A percentile compares a stretch with the other conserved stretches of the same genome.
These are phyloP conservation scores for Leccinum ochraceum DNA, from an alignment of 768 basidiomycete species.

Conservation along the genomic window DNA sequence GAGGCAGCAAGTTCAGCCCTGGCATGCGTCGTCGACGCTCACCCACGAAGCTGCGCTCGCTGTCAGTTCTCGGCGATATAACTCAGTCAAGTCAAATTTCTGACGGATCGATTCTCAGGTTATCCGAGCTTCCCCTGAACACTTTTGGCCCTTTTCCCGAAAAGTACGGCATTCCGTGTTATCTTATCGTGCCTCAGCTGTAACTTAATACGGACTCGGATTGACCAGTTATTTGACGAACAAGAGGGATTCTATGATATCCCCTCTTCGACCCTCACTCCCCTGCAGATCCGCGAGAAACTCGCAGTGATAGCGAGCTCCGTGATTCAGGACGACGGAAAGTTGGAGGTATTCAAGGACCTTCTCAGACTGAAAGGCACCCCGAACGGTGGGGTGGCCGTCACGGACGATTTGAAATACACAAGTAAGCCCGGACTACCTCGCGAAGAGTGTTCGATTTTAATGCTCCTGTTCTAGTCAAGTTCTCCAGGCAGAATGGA, in stretches of 20 bases:
- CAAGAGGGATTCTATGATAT: conserved; percentile 27
- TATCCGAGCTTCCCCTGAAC: conserved; percentile 66
- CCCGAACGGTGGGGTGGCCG: conserved; percentile 79
- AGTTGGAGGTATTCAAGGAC: conserved; percentile 46
- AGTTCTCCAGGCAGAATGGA: conserved; percentile 86
- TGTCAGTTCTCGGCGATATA: conserved; percentile 39
- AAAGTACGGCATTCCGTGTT: conserved; percentile 42
- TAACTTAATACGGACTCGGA: not conserved
- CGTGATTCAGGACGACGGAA: conserved; percentile 48
- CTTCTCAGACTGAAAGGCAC: conserved; percentile 59
- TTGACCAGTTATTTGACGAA: conserved; percentile 59
- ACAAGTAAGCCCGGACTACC: conserved; percentile 54
- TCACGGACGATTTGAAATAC: conserved; percentile 88
- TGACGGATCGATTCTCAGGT: conserved; percentile 44
- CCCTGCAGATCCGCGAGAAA: conserved; percentile 71
- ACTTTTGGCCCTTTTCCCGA: conserved; percentile 78
- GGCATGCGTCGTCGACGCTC: conserved; percentile 52
- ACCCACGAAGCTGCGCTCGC: conserved; percentile 78
- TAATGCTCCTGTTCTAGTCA: conserved; percentile 53
- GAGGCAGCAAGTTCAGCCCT: conserved; percentile 73
- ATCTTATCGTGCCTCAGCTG: not conserved
- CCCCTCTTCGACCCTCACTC: conserved; percentile 64
- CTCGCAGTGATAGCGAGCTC: conserved; percentile 59
- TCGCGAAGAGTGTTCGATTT: not conserved
- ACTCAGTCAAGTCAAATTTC: not conserved